A percentile compares a stretch with the other conserved stretches of the same genome.
phyloP scores from a whole-genome alignment of 352 stramenopile species.

The Pythium utonaiense region DNA sequence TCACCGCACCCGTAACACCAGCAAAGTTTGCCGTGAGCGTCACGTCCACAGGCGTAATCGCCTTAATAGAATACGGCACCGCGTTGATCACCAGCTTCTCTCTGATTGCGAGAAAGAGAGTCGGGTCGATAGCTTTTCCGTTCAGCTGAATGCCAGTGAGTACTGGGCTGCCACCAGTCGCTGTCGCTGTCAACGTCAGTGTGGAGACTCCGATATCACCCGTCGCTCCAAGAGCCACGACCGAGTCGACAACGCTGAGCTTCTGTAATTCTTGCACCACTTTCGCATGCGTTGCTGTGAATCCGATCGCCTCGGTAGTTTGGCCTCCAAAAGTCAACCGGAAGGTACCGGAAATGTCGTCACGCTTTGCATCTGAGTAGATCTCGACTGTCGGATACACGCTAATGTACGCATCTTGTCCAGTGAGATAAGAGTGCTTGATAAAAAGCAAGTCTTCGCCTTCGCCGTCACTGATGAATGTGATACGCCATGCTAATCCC shows the following conservation, averaged over 20 bases:
- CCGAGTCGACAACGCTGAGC: constrained; percentile 50
- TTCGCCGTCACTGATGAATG: constrained; percentile 73
- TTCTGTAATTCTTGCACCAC: constrained; percentile 70
- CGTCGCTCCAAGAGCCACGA: constrained; percentile 44
- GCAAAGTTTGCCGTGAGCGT: constrained; percentile 33
- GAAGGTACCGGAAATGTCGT: constrained; percentile 67
- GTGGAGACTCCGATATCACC: constrained; percentile 60
- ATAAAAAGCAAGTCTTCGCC: constrained; percentile 68
- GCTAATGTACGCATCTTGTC: constrained; percentile 60
- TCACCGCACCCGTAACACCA: constrained; percentile 9
- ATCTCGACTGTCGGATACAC: constrained; percentile 68
- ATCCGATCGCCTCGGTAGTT: constrained; percentile 50
- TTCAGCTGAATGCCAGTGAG: constrained; percentile 46
- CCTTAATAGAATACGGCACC: constrained; percentile 36
- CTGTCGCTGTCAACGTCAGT: constrained; percentile 45
- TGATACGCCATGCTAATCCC: constrained; percentile 89
- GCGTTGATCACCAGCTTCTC: constrained; percentile 44
- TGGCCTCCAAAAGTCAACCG: constrained; percentile 49
- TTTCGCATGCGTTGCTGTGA: constrained; percentile 66
- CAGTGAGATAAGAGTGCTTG: constrained; percentile 72
- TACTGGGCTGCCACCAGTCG: constrained; percentile 23
- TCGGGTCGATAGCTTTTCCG: constrained; percentile 48
- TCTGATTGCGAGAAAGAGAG: constrained; percentile 52
- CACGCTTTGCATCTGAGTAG: constrained; percentile 43
- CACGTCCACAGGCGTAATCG: constrained; percentile 39